Conservation (phyloP, 306 rosid genomes). For the Dryas alaskensis region DNA sequence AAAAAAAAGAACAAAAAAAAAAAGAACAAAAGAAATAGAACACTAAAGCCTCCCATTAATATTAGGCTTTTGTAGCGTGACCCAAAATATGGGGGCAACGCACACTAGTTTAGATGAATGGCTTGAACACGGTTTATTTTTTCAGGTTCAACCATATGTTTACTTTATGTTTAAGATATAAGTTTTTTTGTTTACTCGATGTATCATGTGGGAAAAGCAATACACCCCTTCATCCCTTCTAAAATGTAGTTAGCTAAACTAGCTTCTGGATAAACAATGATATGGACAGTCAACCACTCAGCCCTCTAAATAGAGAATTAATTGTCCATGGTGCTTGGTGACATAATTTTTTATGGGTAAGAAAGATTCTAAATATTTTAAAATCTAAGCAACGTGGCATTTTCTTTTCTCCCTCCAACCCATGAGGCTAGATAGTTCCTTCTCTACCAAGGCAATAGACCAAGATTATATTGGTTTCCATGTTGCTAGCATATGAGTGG, state of each 20-base stretch:
- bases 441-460: not conserved
- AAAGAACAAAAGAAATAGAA: not conserved
- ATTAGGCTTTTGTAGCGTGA: conserved; percentile 2
- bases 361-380: not conserved
- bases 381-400: not conserved
- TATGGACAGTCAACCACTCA: not conserved
- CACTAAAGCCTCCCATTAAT: not conserved
- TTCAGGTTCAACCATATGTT: not conserved
- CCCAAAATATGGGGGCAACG: not conserved
- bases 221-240: conserved; percentile 2
- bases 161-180: not conserved
- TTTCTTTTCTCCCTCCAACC: not conserved
- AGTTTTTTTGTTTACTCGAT: not conserved
- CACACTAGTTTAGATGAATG: not conserved
- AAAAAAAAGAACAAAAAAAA: not conserved
- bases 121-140: not conserved
- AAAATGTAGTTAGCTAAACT: not conserved
- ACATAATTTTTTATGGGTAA: not conserved
- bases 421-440: not conserved
- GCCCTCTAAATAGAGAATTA: not conserved
- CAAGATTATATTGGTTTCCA: not conserved
- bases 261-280: conserved; percentile 1
- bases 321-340: not conserved
- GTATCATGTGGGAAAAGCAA: not conserved
- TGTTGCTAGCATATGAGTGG: not conserved